Conservation (phyloP, 495 filamentous ascomycete species). For the Achaetomiella virescens region DNA sequence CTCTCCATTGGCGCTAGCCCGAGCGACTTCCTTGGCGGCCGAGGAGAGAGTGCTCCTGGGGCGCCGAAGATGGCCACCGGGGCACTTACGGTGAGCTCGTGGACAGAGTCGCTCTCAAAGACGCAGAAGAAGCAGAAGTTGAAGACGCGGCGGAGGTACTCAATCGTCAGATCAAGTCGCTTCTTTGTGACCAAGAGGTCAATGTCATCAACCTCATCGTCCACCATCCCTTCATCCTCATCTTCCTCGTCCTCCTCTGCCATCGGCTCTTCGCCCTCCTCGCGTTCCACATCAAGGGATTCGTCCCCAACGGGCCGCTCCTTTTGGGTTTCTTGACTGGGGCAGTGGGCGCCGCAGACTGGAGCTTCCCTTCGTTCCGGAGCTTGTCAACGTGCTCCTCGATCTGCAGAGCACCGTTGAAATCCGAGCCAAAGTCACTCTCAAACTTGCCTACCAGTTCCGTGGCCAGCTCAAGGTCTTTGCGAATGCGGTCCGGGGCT, state of each 20-base stretch:
- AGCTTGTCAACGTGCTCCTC: conserved; percentile 81
- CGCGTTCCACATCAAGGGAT: conserved; percentile 64
- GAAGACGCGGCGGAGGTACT: conserved; percentile 93
- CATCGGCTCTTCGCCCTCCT: conserved; percentile 63
- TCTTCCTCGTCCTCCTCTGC: conserved; percentile 62
- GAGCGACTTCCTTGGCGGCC: conserved; percentile 76
- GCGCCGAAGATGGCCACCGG: conserved; percentile 89
- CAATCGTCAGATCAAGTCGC: conserved; percentile 88
- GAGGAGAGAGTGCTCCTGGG: conserved; percentile 76
- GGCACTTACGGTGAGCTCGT: conserved; percentile 94
- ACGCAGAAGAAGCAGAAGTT: conserved; percentile 99
- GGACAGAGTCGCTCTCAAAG: conserved; percentile 94
- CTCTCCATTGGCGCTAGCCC: conserved; percentile 70
- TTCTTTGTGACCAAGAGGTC: conserved; percentile 92
- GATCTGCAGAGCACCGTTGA: conserved; percentile 68
- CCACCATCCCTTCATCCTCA: conserved; percentile 66
- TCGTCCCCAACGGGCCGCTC: conserved; percentile 57
- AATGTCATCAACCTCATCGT: conserved; percentile 83
- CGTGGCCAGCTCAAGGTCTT: conserved; percentile 71
- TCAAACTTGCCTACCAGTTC: conserved; percentile 76
- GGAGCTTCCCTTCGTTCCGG: conserved; percentile 63
- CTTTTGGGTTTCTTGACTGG: conserved; percentile 58
- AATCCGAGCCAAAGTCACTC: conserved; percentile 63
- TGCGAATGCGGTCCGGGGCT: conserved; percentile 77
- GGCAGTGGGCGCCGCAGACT: conserved; percentile 54